Base-by-base conservation (phyloP, 805 yeast species). In the Candida namnaoensis region DNA sequence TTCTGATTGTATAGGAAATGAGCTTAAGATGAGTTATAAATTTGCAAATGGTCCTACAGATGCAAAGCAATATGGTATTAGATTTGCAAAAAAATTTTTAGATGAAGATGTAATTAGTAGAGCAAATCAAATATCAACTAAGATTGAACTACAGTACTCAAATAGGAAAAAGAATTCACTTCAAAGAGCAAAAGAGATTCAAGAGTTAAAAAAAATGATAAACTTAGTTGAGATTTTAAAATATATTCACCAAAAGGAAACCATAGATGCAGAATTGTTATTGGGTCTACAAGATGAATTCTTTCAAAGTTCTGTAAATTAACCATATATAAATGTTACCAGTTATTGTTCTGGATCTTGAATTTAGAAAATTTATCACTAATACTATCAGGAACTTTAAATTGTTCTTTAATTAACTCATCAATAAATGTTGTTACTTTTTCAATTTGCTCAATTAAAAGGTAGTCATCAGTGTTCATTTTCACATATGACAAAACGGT, bases 391-490 rank as follows among this genome's bases (percentile, higher is more conserved):
- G 27, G 15, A 10, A 35, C 15, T 11, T 8, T 35, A 13, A 47
- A 30, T 24, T 32, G 41, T 13, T 49, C 51, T 24, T 33, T 47
- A 32, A 51, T 36, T 27, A 51, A 36, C 15, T 56, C 57, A 7
- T 47, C 45, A 32, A 69, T 56, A 1, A 51, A 48, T 7, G 47
- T 42, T 7, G 70, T 44, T 2, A 71, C 60, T 37, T 60, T 55
- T 11, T 55, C 50, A 2, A 83, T 78, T 48, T 80, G 82, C 38
- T 80, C 85, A 44, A 81, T 62, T 0, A 76, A 78, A 28, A 83
- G 55, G 40, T 73, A 60, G 54, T 83, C 90, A 11, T 54, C 52
- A 45, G 81, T 86, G 5, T 72, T 71, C 0, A 65, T 66, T 32
- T 52, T 47, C 3, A 68, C 58, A 50, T 74, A 79, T 15, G 60